Base-by-base conservation (phyloP, 2,329 filamentous ascomycete genomes). In the Paramyrothecium sp. region DNA sequence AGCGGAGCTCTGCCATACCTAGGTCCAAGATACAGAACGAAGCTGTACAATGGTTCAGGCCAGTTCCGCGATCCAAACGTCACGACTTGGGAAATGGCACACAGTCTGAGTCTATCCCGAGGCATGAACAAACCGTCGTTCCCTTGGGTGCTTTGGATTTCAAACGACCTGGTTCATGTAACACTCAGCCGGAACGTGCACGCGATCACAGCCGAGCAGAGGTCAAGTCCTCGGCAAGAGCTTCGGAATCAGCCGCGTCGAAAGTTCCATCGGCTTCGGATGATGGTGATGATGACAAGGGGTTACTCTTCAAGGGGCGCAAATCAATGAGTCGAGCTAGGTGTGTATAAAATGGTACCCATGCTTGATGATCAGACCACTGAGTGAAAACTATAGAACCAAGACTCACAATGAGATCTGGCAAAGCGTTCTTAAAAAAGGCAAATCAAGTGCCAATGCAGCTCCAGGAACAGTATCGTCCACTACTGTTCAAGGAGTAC, bases 401-500 rank as follows among this genome's bases (percentile, higher is more conserved):
- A 81, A 74, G 61, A 71, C 72, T 23, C 65, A 72, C 53, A 74
- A 75, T 53, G 75, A 79, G 23, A 73, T 84, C 33, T 79, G 78
- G 80, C 77, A 80, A 59, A 75, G 70, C 17, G 75, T 84, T 71
- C 65, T 82, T 63, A 82, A 79, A 68, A 82, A 79, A 62, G 78
- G 78, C n/a, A 75, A 80, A 38, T 71, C 80, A 13, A 82, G 78
- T 58, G 78, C 73, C 50, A 71, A 71, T 49, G 77, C 69, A 8
- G 71, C 79, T 49, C 78, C 79, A 12, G 73, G 81, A 53, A 73
- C 81, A 11, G 70, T 85, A 51, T 82, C 81, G 3, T 79, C 82
- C 3, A 80, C 78, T 49, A 84, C 81, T 13, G 82, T 78, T 8
- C 81, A 78, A 26, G 82, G 81, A n/a, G 76, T 80, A 48, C 69